phyloP scores from a whole-genome alignment of 2,329 filamentous ascomycete genomes.

The Dactylella cylindrospora region DNA sequence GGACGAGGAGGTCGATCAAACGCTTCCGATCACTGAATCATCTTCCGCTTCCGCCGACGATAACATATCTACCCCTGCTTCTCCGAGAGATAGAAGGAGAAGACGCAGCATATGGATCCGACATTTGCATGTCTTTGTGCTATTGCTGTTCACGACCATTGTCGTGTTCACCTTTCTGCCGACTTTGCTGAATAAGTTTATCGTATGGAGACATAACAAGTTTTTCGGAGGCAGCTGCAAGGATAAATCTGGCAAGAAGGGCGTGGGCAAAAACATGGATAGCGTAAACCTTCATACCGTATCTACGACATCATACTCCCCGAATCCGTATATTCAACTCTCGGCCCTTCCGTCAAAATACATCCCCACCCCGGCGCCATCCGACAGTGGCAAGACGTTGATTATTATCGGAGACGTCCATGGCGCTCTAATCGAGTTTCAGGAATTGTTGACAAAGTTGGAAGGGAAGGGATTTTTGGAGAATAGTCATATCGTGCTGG shows the following conservation, averaged over 20 bases:
- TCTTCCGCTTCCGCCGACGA: not conserved
- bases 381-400: slow-evolving; percentile 59
- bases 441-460: slow-evolving; percentile 23
- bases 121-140: slow-evolving; percentile 14
- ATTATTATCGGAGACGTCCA: slow-evolving; percentile 90
- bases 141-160: slow-evolving; percentile 25
- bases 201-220: slow-evolving; percentile 31
- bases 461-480: slow-evolving; percentile 26
- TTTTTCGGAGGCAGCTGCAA: slow-evolving; percentile 33
- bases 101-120: slow-evolving; percentile 30
- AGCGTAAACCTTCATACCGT: slow-evolving; percentile 4
- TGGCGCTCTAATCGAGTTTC: slow-evolving; percentile 62
- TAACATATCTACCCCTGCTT: not conserved
- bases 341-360: slow-evolving; percentile 21
- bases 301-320: slow-evolving; percentile 7
- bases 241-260: slow-evolving; percentile 4
- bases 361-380: slow-evolving; percentile 16
- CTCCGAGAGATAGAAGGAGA: not conserved
- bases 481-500: slow-evolving; percentile 71
- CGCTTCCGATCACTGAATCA: slow-evolving; percentile 2
- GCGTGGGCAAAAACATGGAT: slow-evolving; percentile 2
- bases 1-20: slow-evolving; percentile 23
- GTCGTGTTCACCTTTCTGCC: slow-evolving; percentile 39
- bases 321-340: slow-evolving; percentile 33
- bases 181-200: slow-evolving; percentile 21